A percentile compares a stretch with the other conserved stretches of the same genome.
Evolutionary conservation across 352 stramenopile genomes (phyloP).

Genomic region (Globisporangium cylindrosporum): DNA sequence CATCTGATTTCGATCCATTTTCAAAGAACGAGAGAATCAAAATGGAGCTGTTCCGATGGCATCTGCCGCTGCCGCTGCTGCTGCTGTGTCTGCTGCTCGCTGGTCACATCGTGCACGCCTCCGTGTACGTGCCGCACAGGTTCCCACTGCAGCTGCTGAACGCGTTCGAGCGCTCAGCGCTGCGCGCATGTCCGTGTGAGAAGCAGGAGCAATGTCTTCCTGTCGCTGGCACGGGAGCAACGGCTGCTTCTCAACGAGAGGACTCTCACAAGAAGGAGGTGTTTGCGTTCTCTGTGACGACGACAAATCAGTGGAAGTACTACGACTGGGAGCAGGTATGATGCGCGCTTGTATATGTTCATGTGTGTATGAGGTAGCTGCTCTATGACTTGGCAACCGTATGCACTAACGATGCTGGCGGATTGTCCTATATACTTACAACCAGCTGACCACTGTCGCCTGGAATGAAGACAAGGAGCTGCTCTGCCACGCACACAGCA

Average conservation of each 20-base stretch:
- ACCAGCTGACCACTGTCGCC: constrained; percentile 70
- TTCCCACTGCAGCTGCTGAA: constrained; percentile 23
- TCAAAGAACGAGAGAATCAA: not conserved
- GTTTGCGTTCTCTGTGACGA: constrained; percentile 74
- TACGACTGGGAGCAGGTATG: constrained; percentile 73
- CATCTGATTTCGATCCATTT: constrained; percentile 3
- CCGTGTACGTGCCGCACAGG: constrained; percentile 21
- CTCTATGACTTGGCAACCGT: not conserved
- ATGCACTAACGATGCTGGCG: not conserved
- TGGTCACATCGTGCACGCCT: not conserved
- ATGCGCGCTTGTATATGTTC: not conserved
- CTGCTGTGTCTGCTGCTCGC: not conserved
- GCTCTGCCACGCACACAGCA: constrained; percentile 75
- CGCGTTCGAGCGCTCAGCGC: constrained; percentile 27
- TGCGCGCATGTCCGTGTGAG: constrained; percentile 52
- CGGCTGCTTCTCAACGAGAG: not conserved
- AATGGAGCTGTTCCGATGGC: constrained; percentile 1
- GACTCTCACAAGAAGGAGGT: constrained; percentile 43
- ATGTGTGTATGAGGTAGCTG: not conserved
- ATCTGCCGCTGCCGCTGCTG: constrained; percentile 14
- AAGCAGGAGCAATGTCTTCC: constrained; percentile 51
- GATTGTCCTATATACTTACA: not conserved
- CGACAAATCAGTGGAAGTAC: constrained; percentile 59
- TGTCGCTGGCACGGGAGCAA: constrained; percentile 17
- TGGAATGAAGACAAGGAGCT: constrained; percentile 84